Conservation (phyloP, 352 stramenopile genomes). For the Phytophthora sansomeana region DNA sequence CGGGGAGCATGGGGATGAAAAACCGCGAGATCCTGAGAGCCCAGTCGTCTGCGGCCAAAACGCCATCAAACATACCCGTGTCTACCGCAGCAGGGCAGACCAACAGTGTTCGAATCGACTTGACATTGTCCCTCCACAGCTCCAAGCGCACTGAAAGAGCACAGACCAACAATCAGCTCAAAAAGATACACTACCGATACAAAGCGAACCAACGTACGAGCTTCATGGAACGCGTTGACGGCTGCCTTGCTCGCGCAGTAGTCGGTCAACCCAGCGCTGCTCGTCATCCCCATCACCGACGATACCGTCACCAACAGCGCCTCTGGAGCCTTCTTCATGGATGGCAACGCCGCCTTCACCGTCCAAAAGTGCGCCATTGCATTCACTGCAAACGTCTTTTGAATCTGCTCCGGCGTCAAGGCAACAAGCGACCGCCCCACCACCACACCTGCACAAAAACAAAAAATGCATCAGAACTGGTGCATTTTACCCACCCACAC, state of each 20-base stretch:
- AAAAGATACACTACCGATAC: neutral
- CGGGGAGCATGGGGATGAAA: constrained; percentile 62
- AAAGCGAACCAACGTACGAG: constrained; percentile 27
- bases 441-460: constrained; percentile 46
- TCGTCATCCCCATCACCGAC: constrained; percentile 81
- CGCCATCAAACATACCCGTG: constrained; percentile 82
- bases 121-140: constrained; percentile 63
- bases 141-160: constrained; percentile 81
- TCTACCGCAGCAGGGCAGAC: constrained; percentile 78
- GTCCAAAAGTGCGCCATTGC: constrained; percentile 84
- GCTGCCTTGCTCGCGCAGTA: constrained; percentile 86
- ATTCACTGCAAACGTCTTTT: constrained; percentile 67
- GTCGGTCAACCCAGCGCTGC: constrained; percentile 67
- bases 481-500: too few relatives aligned
- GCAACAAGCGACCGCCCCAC: constrained; percentile 46
- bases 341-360: constrained; percentile 62
- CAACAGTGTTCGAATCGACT: constrained; percentile 71
- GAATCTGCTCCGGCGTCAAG: constrained; percentile 54
- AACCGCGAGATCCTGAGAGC: constrained; percentile 41
- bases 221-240: constrained; percentile 78
- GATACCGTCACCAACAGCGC: constrained; percentile 76
- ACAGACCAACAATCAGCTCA: neutral
- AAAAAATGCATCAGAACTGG: too few relatives aligned
- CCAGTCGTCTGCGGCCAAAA: constrained; percentile 49
- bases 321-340: constrained; percentile 60